Base-by-base conservation (phyloP, 192 early-diverging fungal genomes). In the Coemansia sp. region DNA sequence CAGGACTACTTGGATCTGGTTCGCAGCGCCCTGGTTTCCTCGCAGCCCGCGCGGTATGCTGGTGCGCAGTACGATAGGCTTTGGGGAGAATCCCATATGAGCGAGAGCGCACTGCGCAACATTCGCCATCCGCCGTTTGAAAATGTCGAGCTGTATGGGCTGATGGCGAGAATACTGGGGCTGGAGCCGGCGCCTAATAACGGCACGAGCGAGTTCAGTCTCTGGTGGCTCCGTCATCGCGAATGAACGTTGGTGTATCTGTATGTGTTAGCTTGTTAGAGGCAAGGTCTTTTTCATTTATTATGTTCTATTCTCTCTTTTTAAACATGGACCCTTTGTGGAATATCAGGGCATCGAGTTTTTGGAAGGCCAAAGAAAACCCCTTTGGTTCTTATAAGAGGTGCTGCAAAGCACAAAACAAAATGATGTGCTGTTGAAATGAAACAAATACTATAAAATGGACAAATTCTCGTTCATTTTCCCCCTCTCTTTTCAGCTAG, bases 101-200 rank as follows among this genome's bases (percentile, higher is more conserved):
- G 34, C 36, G 56, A 69, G 16, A 25, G 39, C 0, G 22, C 6
- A 18, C 48, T 78, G 58, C 61, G 65, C 23, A 65, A 68, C 28
- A 65, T 69, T 27, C 60, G 83, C 3, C 69, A 74, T 42, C 84
- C 82, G 42, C 65, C 81, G 1, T 90, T 93, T 59, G 56, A 65
- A 34, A 94, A 94, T 67, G 80, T 85, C 6, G 90, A 93, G 65
- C 56, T 94, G 29, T 94, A 92, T 63, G 75, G 71, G 6, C 67
- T 94, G 29, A 62, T 94, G 47, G 48, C 83, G 5, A 58, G 69
- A 10, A 66, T 93, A 22, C 65, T 93, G 28, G 62, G 68, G 14
- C 34, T 95, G 23, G 25, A 34, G 7, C 76, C 88, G 10, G 86
- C 87, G 1, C 85, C 86, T 0, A 92, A 92, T 70, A 93, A 94